phyloP scores from a whole-genome alignment of 2,329 filamentous ascomycete genomes.

The Calonectria pteridis region DNA sequence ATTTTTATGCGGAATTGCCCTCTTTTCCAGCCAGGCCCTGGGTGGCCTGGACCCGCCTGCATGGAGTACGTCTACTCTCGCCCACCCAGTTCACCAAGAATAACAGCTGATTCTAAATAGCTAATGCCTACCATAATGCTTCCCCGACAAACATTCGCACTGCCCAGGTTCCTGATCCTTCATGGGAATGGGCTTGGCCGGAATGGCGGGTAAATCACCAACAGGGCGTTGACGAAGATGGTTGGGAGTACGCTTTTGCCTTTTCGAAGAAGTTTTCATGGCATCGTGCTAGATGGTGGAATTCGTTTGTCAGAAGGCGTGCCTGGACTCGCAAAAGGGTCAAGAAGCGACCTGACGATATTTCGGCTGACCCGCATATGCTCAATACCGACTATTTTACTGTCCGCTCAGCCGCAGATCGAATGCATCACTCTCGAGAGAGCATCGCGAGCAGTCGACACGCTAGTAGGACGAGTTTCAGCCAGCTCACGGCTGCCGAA shows the following conservation, averaged over 20 bases:
- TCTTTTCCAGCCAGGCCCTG: constrained; percentile 90
- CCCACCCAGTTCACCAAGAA: neutral
- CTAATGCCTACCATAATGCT: constrained; percentile 73
- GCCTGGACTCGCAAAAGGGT: constrained; percentile 88
- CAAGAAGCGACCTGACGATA: constrained; percentile 64
- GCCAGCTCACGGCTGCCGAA: constrained; percentile 53
- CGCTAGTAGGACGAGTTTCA: constrained; percentile 53
- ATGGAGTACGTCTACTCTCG: constrained; percentile 69
- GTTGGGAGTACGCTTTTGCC: constrained; percentile 96
- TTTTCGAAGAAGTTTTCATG: constrained; percentile 82
- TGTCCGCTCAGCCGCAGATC: constrained; percentile 69
- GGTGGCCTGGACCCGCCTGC: constrained; percentile 86
- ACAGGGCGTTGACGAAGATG: constrained; percentile 83
- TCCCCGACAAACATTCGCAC: constrained; percentile 80
- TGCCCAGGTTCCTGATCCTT: constrained; percentile 92
- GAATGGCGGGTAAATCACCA: constrained; percentile 78
- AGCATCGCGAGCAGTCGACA: constrained; percentile 50
- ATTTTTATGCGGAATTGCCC: constrained; percentile 87
- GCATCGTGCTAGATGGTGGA: constrained; percentile 94
- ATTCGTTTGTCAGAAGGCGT: constrained; percentile 91
- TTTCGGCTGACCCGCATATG: constrained; percentile 70
- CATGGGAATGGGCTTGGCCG: constrained; percentile 89
- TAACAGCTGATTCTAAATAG: constrained; percentile 37
- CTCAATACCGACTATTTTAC: constrained; percentile 85
- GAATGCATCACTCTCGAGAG: constrained; percentile 46